These are phyloP conservation scores for Penicillium egyptiacum DNA, from an alignment of 495 filamentous ascomycete species.

Conservation along the genomic window DNA sequence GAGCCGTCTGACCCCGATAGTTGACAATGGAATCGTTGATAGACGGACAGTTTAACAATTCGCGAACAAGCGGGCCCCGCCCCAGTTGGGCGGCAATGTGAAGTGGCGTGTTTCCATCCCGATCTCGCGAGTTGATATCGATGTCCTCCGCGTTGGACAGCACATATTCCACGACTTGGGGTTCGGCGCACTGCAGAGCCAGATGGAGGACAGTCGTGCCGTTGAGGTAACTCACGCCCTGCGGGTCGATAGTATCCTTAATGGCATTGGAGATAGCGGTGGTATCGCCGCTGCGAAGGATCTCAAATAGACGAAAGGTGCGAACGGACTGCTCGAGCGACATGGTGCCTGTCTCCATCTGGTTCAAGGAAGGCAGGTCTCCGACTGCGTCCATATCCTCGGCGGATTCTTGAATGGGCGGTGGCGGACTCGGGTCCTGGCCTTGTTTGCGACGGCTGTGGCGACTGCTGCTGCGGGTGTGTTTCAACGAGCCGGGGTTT, in stretches of 20 bases:
- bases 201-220: slow-evolving; percentile 89
- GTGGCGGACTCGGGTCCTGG: slow-evolving; percentile 27
- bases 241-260: slow-evolving; percentile 60
- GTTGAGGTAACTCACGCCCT: slow-evolving; percentile 53
- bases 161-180: slow-evolving; percentile 93
- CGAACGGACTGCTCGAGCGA: slow-evolving; percentile 92
- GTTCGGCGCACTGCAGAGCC: slow-evolving; percentile 94
- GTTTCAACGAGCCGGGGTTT: slow-evolving; percentile 30
- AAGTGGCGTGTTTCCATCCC: slow-evolving; percentile 89
- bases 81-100: slow-evolving; percentile 86
- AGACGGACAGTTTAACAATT: slow-evolving; percentile 73
- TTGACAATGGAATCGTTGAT: slow-evolving; percentile 93
- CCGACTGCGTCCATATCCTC: slow-evolving; percentile 36
- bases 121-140: slow-evolving; percentile 86
- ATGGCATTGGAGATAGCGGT: slow-evolving; percentile 86
- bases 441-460: slow-evolving; percentile 27
- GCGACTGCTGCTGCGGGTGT: slow-evolving; percentile 35
- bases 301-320: slow-evolving; percentile 92
- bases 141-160: slow-evolving; percentile 65
- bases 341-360: slow-evolving; percentile 34
- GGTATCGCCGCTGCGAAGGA: slow-evolving; percentile 85
- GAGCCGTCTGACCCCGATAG: slow-evolving; percentile 78
- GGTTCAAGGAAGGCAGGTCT: slow-evolving; percentile 34
- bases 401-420: slow-evolving; percentile 26
- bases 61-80: slow-evolving; percentile 70